Percentiles rank a stretch among this genome's conserved stretches.
phyloP scores from a whole-genome alignment of 1,284 basidiomycete species.

The Dichomitus squalens region DNA sequence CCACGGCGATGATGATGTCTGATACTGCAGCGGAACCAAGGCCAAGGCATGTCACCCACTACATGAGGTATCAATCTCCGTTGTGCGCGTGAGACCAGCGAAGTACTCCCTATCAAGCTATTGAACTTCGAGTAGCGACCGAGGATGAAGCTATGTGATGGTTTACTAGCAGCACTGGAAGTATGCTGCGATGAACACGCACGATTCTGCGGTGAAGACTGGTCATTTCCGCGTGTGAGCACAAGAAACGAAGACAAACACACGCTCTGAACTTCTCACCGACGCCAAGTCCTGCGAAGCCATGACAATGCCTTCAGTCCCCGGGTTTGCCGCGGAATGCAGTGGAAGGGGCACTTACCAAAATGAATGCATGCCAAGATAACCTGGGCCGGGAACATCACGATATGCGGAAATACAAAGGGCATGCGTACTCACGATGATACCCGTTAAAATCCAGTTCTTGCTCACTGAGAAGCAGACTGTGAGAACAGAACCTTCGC shows the following conservation, averaged over 20 bases:
- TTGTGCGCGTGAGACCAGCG: not conserved
- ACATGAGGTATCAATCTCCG: not conserved
- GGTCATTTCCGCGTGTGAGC: not conserved
- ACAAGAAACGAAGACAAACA: not conserved
- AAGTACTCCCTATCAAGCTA: constrained; percentile 27
- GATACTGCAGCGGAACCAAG: constrained; percentile 33
- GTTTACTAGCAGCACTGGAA: not conserved
- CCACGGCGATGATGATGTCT: constrained; percentile 33
- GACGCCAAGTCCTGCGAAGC: constrained; percentile 21
- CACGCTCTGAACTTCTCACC: constrained; percentile 12
- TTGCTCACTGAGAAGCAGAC: constrained; percentile 24
- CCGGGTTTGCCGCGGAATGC: not conserved
- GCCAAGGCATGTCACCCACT: constrained; percentile 36
- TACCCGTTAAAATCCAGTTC: constrained; percentile 28
- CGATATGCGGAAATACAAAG: not conserved
- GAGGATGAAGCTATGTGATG: constrained; percentile 26
- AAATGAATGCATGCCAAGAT: constrained; percentile 29
- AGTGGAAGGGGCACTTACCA: constrained; percentile 6
- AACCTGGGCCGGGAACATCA: constrained; percentile 12
- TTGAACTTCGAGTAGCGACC: constrained; percentile 30
- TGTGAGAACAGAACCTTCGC: constrained; percentile 5
- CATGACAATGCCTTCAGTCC: not conserved
- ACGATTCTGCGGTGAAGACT: constrained; percentile 34
- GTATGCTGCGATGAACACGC: constrained; percentile 1
- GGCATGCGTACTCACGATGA: constrained; percentile 27